A percentile compares a stretch with the other conserved stretches of the same genome.
These are phyloP conservation scores for Talaromyces sp. DNA, from an alignment of 2,329 filamentous ascomycete genomes.

Conservation along the genomic window DNA sequence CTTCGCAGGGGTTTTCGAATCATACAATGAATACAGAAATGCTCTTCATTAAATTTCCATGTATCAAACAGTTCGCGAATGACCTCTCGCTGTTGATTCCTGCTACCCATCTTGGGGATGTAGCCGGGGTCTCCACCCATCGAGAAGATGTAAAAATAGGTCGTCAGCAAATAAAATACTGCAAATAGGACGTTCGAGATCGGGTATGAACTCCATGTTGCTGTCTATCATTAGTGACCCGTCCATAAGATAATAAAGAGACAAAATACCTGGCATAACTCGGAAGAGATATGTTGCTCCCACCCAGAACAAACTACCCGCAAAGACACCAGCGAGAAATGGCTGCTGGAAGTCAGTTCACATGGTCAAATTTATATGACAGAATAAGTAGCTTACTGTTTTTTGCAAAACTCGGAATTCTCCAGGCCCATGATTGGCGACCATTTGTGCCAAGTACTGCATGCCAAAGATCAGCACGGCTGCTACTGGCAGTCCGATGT, in stretches of 20 bases:
- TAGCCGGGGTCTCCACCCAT: conserved; percentile 90
- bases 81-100: conserved; percentile 80
- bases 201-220: conserved; percentile 59
- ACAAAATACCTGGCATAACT: conserved; percentile 61
- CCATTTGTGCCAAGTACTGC: conserved; percentile 70
- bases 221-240: conserved; percentile 40
- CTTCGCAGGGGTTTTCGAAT: conserved; percentile 84
- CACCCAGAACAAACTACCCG: conserved; percentile 75
- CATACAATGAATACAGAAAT: conserved; percentile 95
- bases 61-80: conserved; percentile 79
- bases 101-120: conserved; percentile 82
- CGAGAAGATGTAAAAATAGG: conserved; percentile 80
- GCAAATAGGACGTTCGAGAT: conserved; percentile 73
- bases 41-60: conserved; percentile 89
- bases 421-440: conserved; percentile 73
- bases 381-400: conserved; percentile 55
- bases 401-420: conserved; percentile 88
- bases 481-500: conserved; percentile 67
- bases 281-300: conserved; percentile 68
- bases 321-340: conserved; percentile 90
- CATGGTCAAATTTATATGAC: background rate
- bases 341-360: conserved; percentile 51
- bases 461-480: conserved; percentile 58
- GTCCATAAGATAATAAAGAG: background rate
- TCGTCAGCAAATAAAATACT: conserved; percentile 57